Conservation (phyloP, 2,329 filamentous ascomycete species). For the Fusarium sp. region DNA sequence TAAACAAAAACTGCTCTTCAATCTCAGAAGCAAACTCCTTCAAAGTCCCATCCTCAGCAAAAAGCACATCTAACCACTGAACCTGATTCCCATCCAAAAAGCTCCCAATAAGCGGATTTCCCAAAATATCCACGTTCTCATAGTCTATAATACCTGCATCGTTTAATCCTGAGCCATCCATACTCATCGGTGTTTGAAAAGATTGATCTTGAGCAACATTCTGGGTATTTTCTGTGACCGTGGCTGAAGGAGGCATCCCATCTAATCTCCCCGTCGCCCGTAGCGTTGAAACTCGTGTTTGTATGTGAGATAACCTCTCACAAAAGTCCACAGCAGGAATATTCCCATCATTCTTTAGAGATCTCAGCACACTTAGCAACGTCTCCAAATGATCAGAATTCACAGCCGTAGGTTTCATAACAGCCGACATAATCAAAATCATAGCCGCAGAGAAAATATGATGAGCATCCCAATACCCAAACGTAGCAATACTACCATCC, state of each 20-base stretch:
- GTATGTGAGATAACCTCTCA: conserved; percentile 45
- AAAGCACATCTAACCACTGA: conserved; percentile 44
- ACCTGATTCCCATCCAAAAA: conserved; percentile 46
- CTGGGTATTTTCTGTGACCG: neutral
- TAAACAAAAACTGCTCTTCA: conserved; percentile 45
- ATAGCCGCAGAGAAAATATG: conserved; percentile 51
- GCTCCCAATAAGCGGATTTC: conserved; percentile 45
- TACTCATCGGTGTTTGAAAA: conserved; percentile 14
- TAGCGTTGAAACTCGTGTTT: conserved; percentile 33
- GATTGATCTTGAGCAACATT: neutral
- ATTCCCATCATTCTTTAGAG: conserved; percentile 49
- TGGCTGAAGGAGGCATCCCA: neutral
- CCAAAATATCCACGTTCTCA: conserved; percentile 40
- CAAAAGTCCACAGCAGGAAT: conserved; percentile 49
- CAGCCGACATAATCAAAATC: conserved; percentile 49
- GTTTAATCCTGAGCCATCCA: neutral
- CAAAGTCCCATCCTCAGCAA: conserved; percentile 44
- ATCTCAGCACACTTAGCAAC: conserved; percentile 46
- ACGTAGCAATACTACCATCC: conserved; percentile 43
- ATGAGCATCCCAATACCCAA: conserved; percentile 51
- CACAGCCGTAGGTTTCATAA: conserved; percentile 46
- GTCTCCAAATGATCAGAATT: conserved; percentile 48
- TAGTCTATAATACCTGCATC: conserved; percentile 23
- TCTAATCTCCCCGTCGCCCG: conserved; percentile 30
- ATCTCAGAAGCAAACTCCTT: conserved; percentile 46